Evolutionary conservation across 192 early-diverging fungal species (phyloP), one percentile per base, ranked within the genome.

Genomic region (Coemansia guatemalensis): DNA sequence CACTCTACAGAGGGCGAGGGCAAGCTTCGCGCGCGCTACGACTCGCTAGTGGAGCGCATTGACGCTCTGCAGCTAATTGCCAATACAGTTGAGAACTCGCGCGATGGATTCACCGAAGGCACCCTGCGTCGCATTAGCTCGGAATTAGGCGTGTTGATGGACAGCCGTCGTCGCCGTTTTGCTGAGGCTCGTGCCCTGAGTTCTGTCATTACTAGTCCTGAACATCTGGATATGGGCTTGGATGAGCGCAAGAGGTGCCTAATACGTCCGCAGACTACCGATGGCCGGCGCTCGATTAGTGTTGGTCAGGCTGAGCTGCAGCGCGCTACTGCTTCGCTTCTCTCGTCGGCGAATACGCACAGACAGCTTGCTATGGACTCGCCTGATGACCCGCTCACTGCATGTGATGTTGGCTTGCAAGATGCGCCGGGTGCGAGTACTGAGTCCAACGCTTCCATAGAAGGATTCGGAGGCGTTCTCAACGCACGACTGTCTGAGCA

Each of bases 51-150:
- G 23, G 53, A 73, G 65, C 66, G 74, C 25, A 14, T 82, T 5
- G 60, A 73, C 23, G 74, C 74, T 26, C 53, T 76, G 47, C 60
- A 73, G 71, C 64, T 82, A 30, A 82, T 82, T 51, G 55, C 70
- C 35, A 82, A 82, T 49, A 82, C 79, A 1, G 70, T 65, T 3
- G 74, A 75, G 58, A 82, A 82, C 65, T 73, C 79, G 35, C 73
- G 79, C 39, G 74, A 75, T 35, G 79, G 79, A 7, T 56, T 66
- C 17, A 65, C 69, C 1, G 62, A 73, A 14, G 59, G 70, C 27
- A 69, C 69, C 0, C 32, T 82, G 71, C 74, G 79, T 9, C 59
- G 79, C 2, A 64, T 82, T 62, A 82, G 73, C 58, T 76, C 74
- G 5, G 79, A 82, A 56, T 39, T 82, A 1, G 67, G 64, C 53